phyloP scores from a whole-genome alignment of 148 eudicot species.

The Spergularia bocconei region DNA sequence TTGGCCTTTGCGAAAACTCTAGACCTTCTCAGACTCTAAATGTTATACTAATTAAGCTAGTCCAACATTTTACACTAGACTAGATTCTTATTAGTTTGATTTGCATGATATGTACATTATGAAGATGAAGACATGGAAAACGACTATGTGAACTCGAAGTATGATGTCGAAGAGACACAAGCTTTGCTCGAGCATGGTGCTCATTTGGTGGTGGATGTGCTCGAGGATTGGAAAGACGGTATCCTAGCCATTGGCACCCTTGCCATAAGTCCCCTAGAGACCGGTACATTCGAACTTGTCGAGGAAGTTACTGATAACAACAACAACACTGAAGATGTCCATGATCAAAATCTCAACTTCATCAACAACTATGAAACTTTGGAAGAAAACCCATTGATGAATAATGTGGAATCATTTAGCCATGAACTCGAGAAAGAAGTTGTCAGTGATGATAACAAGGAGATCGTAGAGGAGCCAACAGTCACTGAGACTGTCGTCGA shows the following conservation, averaged over 20 bases:
- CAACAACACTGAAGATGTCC: background rate
- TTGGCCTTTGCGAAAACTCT: too few species aligned
- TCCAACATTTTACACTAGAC: too few species aligned
- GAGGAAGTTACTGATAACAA: background rate
- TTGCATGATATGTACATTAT: background rate
- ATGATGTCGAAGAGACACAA: conserved; percentile 12
- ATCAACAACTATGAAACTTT: background rate
- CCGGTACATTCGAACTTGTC: background rate
- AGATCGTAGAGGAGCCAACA: conserved; percentile 17
- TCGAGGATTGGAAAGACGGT: conserved; percentile 48
- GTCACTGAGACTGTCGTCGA: background rate
- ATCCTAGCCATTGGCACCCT: conserved; percentile 63
- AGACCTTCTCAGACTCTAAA: too few species aligned
- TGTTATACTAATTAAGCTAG: too few species aligned
- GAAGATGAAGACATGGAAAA: conserved; percentile 25
- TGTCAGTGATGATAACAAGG: conserved; percentile 1
- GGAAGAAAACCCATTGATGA: conserved; percentile 27
- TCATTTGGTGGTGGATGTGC: conserved; percentile 18
- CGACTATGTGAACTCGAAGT: conserved; percentile 11
- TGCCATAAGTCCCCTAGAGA: conserved; percentile 42
- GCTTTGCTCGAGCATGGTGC: conserved; percentile 20
- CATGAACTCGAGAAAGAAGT: conserved; percentile 27
- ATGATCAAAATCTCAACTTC: conserved; percentile 12
- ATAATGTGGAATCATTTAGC: conserved; percentile 21
- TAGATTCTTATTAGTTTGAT: background rate